Conservation (phyloP, 768 basidiomycete species). For the Leccinum truebloodii region DNA sequence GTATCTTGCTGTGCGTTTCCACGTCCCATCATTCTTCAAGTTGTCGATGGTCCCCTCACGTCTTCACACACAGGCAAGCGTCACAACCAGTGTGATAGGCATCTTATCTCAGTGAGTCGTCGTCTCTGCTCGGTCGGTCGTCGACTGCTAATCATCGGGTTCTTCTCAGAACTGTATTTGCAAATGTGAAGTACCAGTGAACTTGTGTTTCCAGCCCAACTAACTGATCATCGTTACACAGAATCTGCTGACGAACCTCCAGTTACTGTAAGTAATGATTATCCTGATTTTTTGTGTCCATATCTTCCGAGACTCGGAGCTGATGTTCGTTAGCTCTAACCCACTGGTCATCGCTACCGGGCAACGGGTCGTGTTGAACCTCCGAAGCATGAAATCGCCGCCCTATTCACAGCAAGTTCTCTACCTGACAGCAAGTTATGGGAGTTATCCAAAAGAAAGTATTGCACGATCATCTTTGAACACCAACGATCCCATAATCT, state of each 20-base stretch:
- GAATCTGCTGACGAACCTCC: neutral
- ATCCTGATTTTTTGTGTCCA: no score
- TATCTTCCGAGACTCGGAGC: neutral
- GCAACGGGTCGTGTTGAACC: conserved; percentile 21
- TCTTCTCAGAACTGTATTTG: neutral
- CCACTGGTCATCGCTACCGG: conserved; percentile 14
- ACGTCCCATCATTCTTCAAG: neutral
- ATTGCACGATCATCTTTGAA: no score
- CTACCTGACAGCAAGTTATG: neutral
- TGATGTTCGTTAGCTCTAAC: neutral
- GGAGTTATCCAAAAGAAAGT: neutral
- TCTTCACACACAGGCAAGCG: neutral
- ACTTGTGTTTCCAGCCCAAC: neutral
- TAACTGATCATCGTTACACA: neutral
- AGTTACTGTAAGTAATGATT: neutral
- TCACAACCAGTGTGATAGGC: neutral
- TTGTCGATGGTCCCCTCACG: neutral
- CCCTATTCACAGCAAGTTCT: neutral
- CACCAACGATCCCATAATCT: neutral
- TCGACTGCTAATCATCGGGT: neutral
- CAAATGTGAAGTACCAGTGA: neutral
- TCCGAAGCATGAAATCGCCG: neutral
- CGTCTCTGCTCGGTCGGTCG: neutral
- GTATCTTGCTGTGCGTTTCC: neutral
- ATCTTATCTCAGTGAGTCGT: conserved; percentile 10